A percentile compares a stretch with the other conserved stretches of the same genome.
Evolutionary conservation across 2,329 filamentous ascomycete species (phyloP).

Genomic region (Aspergillus latus): DNA sequence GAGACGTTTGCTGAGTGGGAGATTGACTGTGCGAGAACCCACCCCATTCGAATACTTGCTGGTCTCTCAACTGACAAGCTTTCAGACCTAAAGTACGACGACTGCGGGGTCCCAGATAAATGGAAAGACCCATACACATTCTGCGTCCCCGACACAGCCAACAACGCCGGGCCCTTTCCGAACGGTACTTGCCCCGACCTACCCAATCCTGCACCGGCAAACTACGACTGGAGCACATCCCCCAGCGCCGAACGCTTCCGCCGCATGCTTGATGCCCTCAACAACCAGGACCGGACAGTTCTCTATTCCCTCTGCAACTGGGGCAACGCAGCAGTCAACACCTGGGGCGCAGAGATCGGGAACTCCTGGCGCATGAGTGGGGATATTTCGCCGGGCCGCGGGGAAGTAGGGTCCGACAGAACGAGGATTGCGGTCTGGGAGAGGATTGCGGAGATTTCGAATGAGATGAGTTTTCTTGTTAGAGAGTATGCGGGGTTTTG

Average conservation of each 20-base stretch:
- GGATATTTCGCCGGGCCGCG: constrained; percentile 27
- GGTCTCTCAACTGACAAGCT: background rate
- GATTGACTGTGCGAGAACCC: constrained; percentile 48
- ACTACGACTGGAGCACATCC: constrained; percentile 54
- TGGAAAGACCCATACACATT: constrained; percentile 41
- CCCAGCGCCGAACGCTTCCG: constrained; percentile 50
- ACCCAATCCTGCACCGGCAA: constrained; percentile 41
- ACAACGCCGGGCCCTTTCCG: constrained; percentile 33
- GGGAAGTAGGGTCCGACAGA: background rate
- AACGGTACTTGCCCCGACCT: constrained; percentile 45
- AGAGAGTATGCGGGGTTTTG: constrained; percentile 48
- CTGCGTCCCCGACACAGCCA: constrained; percentile 43
- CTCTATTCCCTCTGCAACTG: constrained; percentile 56
- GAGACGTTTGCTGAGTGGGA: constrained; percentile 59
- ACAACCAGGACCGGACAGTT: constrained; percentile 45
- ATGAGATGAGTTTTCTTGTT: constrained; percentile 50
- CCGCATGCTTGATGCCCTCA: constrained; percentile 55
- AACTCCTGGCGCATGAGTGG: constrained; percentile 47
- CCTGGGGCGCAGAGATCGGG: constrained; percentile 52
- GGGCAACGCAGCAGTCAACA: constrained; percentile 52
- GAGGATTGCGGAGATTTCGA: constrained; percentile 46
- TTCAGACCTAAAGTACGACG: constrained; percentile 58
- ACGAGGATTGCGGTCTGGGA: constrained; percentile 20
- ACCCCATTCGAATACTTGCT: background rate
- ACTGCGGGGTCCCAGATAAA: constrained; percentile 48